A percentile compares a stretch with the other conserved stretches of the same genome.
phyloP scores from a whole-genome alignment of 73 alveolate genomes.

The Durusdinium trenchii region DNA sequence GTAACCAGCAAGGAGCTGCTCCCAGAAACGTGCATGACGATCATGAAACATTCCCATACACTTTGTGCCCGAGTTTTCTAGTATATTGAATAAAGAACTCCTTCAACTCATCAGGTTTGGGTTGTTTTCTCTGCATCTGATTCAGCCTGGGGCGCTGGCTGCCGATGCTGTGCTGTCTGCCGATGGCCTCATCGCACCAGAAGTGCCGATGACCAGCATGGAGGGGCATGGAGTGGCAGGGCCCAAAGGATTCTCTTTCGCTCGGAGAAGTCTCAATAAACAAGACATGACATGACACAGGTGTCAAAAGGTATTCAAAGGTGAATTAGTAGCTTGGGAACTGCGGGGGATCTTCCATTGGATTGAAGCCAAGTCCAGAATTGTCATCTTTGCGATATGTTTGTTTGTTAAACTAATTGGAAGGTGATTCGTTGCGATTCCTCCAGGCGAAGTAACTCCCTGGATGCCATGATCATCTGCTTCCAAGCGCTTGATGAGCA shows the following conservation, averaged over 20 bases:
- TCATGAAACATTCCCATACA: too few species aligned
- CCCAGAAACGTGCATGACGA: too few species aligned
- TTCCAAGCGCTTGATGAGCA: too few species aligned
- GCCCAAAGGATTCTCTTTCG: neutral
- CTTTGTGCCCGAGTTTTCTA: neutral
- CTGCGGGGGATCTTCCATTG: too few species aligned
- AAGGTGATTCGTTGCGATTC: too few species aligned
- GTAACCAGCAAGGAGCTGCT: too few species aligned
- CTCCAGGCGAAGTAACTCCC: too few species aligned
- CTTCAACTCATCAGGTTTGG: neutral
- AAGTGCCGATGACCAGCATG: neutral
- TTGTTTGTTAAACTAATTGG: too few species aligned
- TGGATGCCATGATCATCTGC: too few species aligned
- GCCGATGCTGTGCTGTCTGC: conserved; percentile 18
- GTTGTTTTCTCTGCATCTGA: neutral
- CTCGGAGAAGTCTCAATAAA: neutral
- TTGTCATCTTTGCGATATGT: too few species aligned
- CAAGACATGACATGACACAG: neutral
- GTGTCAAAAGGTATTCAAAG: neutral
- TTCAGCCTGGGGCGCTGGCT: neutral
- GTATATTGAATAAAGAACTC: neutral
- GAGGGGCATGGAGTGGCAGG: neutral
- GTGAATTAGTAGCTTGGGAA: too few species aligned
- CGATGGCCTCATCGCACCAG: neutral
- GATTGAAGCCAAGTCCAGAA: too few species aligned